Evolutionary conservation across 2,329 filamentous ascomycete genomes (phyloP).

Genomic region (Myriosclerotinia curreyana): DNA sequence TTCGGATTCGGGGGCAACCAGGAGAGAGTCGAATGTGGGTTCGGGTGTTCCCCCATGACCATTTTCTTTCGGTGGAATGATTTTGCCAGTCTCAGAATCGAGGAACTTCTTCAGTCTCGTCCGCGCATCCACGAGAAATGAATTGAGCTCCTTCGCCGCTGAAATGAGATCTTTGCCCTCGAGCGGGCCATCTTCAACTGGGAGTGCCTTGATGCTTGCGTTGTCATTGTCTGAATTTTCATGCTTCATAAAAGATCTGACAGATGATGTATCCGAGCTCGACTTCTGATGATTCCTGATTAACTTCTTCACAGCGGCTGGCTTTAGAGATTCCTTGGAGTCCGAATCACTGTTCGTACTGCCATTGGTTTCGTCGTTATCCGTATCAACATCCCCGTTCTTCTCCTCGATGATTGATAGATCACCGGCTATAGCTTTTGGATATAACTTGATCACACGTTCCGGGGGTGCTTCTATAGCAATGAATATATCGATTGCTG

Average conservation of each 20-base stretch:
- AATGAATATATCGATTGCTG: slow-evolving; percentile 87
- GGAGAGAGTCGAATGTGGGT: slow-evolving; percentile 54
- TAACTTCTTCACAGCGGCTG: slow-evolving; percentile 44
- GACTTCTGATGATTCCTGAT: slow-evolving; percentile 39
- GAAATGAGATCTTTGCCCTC: slow-evolving; percentile 81
- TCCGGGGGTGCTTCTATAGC: slow-evolving; percentile 81
- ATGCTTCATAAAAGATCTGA: slow-evolving; percentile 55
- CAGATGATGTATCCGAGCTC: slow-evolving; percentile 52
- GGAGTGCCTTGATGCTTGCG: slow-evolving; percentile 49
- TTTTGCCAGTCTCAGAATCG: slow-evolving; percentile 59
- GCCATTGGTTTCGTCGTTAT: slow-evolving; percentile 41
- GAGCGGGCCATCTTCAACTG: slow-evolving; percentile 51
- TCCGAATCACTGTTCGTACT: slow-evolving; percentile 45
- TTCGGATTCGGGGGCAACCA: slow-evolving; percentile 45
- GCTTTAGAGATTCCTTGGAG: slow-evolving; percentile 34
- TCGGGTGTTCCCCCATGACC: slow-evolving; percentile 45
- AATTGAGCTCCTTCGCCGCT: slow-evolving; percentile 78
- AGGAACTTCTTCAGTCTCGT: slow-evolving; percentile 60
- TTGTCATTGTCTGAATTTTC: slow-evolving; percentile 53
- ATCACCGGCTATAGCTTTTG: slow-evolving; percentile 77
- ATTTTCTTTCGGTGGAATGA: slow-evolving; percentile 49
- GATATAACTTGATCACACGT: slow-evolving; percentile 81
- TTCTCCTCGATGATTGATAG: slow-evolving; percentile 60
- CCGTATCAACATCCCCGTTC: slow-evolving; percentile 44
- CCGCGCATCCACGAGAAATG: slow-evolving; percentile 84